Evolutionary conservation across 2,329 filamentous ascomycete genomes (phyloP).

Genomic region (Trichoderma semiorbis): DNA sequence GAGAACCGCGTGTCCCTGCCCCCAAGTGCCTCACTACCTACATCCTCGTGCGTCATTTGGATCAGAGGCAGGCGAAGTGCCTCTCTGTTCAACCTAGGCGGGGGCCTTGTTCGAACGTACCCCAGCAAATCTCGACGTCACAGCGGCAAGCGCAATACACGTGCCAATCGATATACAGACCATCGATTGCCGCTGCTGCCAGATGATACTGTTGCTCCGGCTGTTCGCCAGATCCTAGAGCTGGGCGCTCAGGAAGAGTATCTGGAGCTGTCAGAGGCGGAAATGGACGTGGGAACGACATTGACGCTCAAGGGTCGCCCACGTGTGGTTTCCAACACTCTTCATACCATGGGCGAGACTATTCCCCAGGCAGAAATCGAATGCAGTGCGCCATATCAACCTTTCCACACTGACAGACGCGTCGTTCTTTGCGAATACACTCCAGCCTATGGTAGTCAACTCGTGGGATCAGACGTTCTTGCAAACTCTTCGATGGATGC

Average conservation of each 20-base stretch:
- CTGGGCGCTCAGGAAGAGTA: slow-evolving; percentile 52
- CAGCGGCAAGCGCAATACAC: slow-evolving; percentile 50
- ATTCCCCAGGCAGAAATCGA: slow-evolving; percentile 84
- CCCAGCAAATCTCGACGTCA: slow-evolving; percentile 55
- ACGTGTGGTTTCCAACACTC: slow-evolving; percentile 32
- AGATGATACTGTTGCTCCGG: slow-evolving; percentile 55
- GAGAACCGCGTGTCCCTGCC: slow-evolving; percentile 73
- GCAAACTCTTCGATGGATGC: slow-evolving; percentile 42
- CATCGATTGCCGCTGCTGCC: slow-evolving; percentile 63
- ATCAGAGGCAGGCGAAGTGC: slow-evolving; percentile 60
- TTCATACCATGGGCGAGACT: slow-evolving; percentile 53
- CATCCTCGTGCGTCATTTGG: slow-evolving; percentile 62
- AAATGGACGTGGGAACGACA: slow-evolving; percentile 53
- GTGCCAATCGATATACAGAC: slow-evolving; percentile 60
- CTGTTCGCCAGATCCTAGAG: slow-evolving; percentile 52
- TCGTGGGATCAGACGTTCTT: slow-evolving; percentile 39
- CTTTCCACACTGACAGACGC: slow-evolving; percentile 87
- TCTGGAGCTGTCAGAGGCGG: slow-evolving; percentile 50
- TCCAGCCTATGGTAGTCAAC: slow-evolving; percentile 30
- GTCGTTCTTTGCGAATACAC: slow-evolving; percentile 72
- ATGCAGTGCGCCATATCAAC: slow-evolving; percentile 91
- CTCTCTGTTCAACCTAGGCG: slow-evolving; percentile 61
- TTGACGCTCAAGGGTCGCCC: slow-evolving; percentile 46
- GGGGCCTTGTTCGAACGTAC: slow-evolving; percentile 64
- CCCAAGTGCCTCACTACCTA: slow-evolving; percentile 49